Evolutionary conservation across 106 monocot species (phyloP).

Genomic region (Triglochin maritima): DNA sequence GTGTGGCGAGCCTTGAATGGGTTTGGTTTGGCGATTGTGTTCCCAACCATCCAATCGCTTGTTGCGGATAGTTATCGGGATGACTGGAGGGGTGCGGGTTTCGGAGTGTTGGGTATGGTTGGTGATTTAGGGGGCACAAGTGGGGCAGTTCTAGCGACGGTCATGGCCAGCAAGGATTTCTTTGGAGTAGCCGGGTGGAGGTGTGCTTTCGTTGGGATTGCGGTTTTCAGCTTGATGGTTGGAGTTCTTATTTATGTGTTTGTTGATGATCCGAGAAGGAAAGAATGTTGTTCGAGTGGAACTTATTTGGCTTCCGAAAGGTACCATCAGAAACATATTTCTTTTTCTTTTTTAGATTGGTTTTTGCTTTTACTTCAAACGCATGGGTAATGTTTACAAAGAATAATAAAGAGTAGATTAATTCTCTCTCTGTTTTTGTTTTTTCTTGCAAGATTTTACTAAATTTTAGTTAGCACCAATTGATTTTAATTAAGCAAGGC

Average conservation of each 20-base stretch:
- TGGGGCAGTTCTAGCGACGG: slow-evolving; percentile 74
- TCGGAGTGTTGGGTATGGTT: slow-evolving; percentile 63
- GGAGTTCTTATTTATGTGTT: slow-evolving; percentile 64
- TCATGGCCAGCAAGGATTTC: slow-evolving; percentile 78
- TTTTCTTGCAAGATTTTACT: background rate
- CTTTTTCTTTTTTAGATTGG: background rate
- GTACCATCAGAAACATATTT: slow-evolving; percentile 15
- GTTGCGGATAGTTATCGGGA: slow-evolving; percentile 88
- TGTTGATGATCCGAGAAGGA: slow-evolving; percentile 67
- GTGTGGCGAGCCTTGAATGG: slow-evolving; percentile 90
- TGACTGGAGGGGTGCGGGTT: slow-evolving; percentile 60
- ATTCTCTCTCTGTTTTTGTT: background rate
- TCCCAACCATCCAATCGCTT: slow-evolving; percentile 85
- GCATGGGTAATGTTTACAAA: no score
- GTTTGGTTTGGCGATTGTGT: slow-evolving; percentile 85
- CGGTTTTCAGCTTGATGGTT: slow-evolving; percentile 66
- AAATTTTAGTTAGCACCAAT: no score
- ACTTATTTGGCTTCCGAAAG: slow-evolving; percentile 32
- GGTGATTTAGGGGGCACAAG: slow-evolving; percentile 75
- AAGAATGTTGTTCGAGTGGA: slow-evolving; percentile 7
- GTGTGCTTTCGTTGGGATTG: slow-evolving; percentile 79
- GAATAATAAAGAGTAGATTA: no score
- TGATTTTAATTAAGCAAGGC: no score
- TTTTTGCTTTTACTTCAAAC: no score
- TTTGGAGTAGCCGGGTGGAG: slow-evolving; percentile 81